These are phyloP conservation scores for Raffaelea deltoideospora DNA, from an alignment of 2,329 filamentous ascomycete species.

Conservation along the genomic window DNA sequence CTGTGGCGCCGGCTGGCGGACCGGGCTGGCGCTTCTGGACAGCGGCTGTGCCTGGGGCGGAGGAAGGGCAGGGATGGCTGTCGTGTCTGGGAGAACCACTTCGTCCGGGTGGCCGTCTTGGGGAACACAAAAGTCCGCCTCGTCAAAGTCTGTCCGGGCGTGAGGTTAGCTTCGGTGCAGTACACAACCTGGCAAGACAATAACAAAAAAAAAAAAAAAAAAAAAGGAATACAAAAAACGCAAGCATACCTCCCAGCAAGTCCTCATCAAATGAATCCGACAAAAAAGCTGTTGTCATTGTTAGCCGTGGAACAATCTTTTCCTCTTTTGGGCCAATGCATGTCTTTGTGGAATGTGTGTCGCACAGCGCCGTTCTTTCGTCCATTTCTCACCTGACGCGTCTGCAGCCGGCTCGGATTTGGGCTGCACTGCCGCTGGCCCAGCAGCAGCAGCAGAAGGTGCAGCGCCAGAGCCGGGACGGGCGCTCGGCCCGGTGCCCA, in stretches of 20 bases:
- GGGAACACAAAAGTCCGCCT: constrained; percentile 57
- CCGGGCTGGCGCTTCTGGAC: constrained; percentile 7
- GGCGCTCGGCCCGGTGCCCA: neutral
- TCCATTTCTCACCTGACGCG: constrained; percentile 4
- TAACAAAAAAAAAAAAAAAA: neutral
- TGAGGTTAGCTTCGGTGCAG: neutral
- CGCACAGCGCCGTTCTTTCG: too few relatives aligned
- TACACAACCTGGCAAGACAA: neutral
- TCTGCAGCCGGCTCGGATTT: neutral
- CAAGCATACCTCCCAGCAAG: constrained; percentile 30
- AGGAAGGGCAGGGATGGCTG: constrained; percentile 3
- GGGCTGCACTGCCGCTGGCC: neutral
- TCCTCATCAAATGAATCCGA: constrained; percentile 21
- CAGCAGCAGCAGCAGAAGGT: too few relatives aligned
- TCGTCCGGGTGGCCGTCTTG: constrained; percentile 65
- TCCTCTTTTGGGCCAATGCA: too few relatives aligned
- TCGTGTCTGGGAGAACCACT: constrained; percentile 38
- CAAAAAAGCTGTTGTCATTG: neutral
- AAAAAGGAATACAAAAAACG: too few relatives aligned
- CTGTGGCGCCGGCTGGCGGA: constrained; percentile 10
- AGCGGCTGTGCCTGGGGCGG: constrained; percentile 9
- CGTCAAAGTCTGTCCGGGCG: constrained; percentile 49
- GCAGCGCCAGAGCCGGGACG: neutral
- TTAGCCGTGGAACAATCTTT: too few relatives aligned
- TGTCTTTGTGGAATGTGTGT: too few relatives aligned